These are phyloP conservation scores for Lipomyces yarrowii DNA, from an alignment of 1,139 yeast genomes.

Conservation along the genomic window DNA sequence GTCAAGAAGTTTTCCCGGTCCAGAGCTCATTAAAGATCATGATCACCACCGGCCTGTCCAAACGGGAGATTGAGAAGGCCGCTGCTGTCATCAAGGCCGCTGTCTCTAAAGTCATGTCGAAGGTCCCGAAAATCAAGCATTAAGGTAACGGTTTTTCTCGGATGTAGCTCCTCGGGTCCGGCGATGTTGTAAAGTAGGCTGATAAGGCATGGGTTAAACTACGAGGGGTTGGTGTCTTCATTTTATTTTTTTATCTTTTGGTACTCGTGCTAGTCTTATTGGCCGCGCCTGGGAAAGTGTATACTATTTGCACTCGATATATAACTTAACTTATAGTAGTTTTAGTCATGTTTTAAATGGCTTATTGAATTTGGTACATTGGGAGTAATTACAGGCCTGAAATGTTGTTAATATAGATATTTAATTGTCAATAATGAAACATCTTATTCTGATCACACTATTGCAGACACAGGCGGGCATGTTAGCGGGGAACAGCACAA, in stretches of 20 bases:
- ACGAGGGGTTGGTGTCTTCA: background rate
- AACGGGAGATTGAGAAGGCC: slow-evolving; percentile 54
- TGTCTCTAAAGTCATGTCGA: slow-evolving; percentile 29
- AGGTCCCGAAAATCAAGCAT: slow-evolving; percentile 23
- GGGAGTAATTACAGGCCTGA: background rate
- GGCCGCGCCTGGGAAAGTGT: background rate
- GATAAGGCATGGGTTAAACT: background rate
- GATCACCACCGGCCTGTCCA: slow-evolving; percentile 57
- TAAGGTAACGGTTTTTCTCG: background rate
- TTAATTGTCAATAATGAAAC: no score
- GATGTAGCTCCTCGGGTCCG: no score
- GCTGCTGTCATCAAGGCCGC: slow-evolving; percentile 37
- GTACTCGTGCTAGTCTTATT: background rate
- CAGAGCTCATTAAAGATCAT: slow-evolving; percentile 70
- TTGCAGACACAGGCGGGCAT: no score
- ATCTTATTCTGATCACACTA: no score
- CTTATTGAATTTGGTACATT: background rate
- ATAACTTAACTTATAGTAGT: background rate
- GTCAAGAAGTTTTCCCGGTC: slow-evolving; percentile 76
- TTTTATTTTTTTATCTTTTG: background rate
- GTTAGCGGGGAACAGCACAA: no score
- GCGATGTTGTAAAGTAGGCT: no score
- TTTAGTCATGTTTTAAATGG: background rate
- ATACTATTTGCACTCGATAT: background rate
- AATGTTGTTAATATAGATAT: background rate